A percentile compares a stretch with the other conserved stretches of the same genome.
Conservation (phyloP, 306 rosid species). For the Delonix regia region DNA sequence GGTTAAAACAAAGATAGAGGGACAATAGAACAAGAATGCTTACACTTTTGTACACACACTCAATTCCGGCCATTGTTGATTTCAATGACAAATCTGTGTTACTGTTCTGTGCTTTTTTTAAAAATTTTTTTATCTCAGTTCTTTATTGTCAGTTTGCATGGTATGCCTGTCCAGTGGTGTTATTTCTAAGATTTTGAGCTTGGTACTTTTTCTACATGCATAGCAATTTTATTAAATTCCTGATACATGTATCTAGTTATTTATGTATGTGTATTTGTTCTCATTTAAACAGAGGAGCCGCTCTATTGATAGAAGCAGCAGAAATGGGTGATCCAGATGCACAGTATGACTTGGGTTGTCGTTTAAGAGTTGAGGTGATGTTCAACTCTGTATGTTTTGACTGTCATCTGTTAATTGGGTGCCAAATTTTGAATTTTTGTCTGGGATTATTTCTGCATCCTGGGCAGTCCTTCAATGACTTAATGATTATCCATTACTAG, state of each 20-base stretch:
- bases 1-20: neutral
- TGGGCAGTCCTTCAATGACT: neutral
- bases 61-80: neutral
- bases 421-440: conserved; percentile 10
- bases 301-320: conserved; percentile 90
- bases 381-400: conserved; percentile 10
- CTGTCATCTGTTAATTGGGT: conserved; percentile 21
- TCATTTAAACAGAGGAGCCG: conserved; percentile 70
- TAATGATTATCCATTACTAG: neutral
- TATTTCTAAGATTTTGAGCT: neutral
- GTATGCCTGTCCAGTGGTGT: neutral
- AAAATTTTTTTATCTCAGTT: neutral
- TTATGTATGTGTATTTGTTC: conserved; percentile 8
- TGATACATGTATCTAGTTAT: neutral
- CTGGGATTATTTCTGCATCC: neutral
- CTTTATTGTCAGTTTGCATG: neutral
- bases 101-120: neutral
- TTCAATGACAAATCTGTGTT: neutral
- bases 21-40: neutral
- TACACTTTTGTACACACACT: neutral
- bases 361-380: conserved; percentile 79
- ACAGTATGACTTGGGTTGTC: conserved; percentile 87
- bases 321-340: conserved; percentile 92
- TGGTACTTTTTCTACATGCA: neutral
- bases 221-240: neutral